Conservation (phyloP, 2,329 filamentous ascomycete genomes). For the Bipolaris cookei region DNA sequence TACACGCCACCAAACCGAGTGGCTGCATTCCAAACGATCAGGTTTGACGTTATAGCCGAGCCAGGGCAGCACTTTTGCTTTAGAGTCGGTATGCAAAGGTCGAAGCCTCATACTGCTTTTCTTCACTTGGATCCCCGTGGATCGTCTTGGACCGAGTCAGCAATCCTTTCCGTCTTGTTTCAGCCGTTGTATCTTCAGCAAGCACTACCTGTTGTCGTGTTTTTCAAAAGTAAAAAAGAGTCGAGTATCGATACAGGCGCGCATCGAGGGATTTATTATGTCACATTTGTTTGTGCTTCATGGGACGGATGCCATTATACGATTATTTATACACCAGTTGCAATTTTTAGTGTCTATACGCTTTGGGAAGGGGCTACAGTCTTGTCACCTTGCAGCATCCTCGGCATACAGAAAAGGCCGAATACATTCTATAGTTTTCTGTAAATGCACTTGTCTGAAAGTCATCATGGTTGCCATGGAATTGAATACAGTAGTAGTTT, state of each 20-base stretch:
- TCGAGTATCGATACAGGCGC: slow-evolving; percentile 2
- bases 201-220: slow-evolving; percentile 6
- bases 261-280: slow-evolving; percentile 1
- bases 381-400: slow-evolving; percentile 13
- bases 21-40: slow-evolving; percentile 2
- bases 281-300: slow-evolving; percentile 14
- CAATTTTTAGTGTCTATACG: slow-evolving; percentile 36
- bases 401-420: slow-evolving; percentile 18
- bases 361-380: slow-evolving; percentile 16
- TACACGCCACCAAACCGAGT: slow-evolving; percentile 7
- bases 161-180: slow-evolving; percentile 16
- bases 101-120: slow-evolving; percentile 17
- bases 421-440: slow-evolving; percentile 8
- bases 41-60: slow-evolving; percentile 5
- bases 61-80: slow-evolving; percentile 11
- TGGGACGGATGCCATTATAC: slow-evolving; percentile 18
- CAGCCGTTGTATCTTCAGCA: slow-evolving; percentile 3
- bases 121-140: slow-evolving; percentile 14
- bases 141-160: slow-evolving; percentile 21
- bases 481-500: background rate
- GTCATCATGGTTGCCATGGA: background rate
- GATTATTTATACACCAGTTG: slow-evolving; percentile 31
- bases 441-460: background rate
- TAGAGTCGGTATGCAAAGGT: slow-evolving; percentile 17
- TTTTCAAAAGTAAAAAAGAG: background rate